Conservation (phyloP, 2,329 filamentous ascomycete species). For the Conoideocrella luteorostrata region DNA sequence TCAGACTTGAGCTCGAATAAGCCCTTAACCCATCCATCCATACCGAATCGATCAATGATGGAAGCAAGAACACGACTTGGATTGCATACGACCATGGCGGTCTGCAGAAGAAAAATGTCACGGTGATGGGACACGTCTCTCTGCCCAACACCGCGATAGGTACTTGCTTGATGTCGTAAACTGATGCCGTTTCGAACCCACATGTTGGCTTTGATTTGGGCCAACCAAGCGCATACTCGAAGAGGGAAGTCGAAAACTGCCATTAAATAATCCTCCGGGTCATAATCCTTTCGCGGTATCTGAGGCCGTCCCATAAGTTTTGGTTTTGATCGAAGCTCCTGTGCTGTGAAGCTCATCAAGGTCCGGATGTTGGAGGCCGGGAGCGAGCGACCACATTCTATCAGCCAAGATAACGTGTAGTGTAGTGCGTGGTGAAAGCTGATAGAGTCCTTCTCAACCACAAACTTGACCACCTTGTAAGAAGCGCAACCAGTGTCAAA, state of each 20-base stretch:
- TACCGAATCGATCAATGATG: conserved; percentile 85
- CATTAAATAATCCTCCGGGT: conserved; percentile 73
- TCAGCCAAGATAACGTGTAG: conserved; percentile 91
- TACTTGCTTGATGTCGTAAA: conserved; percentile 87
- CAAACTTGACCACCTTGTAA: conserved; percentile 74
- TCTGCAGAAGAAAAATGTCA: conserved; percentile 90
- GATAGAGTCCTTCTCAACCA: conserved; percentile 82
- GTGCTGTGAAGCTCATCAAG: conserved; percentile 64
- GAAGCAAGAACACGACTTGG: conserved; percentile 79
- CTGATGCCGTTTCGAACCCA: conserved; percentile 98
- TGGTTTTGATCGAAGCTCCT: conserved; percentile 61
- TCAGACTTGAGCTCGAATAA: conserved; percentile 66
- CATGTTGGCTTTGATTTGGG: conserved; percentile 97
- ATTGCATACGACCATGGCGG: conserved; percentile 79
- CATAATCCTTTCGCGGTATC: conserved; percentile 51
- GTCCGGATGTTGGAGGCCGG: conserved; percentile 57
- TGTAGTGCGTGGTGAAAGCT: conserved; percentile 97
- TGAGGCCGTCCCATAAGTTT: conserved; percentile 54
- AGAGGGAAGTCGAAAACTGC: conserved; percentile 89
- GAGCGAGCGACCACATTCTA: conserved; percentile 81
- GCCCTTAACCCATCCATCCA: conserved; percentile 81
- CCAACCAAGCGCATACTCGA: conserved; percentile 89
- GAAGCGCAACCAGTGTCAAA: conserved; percentile 56
- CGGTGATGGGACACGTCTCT: conserved; percentile 90
- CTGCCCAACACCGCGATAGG: conserved; percentile 83